phyloP scores from a whole-genome alignment of 495 filamentous ascomycete species.

The Penicilliopsis zonata region DNA sequence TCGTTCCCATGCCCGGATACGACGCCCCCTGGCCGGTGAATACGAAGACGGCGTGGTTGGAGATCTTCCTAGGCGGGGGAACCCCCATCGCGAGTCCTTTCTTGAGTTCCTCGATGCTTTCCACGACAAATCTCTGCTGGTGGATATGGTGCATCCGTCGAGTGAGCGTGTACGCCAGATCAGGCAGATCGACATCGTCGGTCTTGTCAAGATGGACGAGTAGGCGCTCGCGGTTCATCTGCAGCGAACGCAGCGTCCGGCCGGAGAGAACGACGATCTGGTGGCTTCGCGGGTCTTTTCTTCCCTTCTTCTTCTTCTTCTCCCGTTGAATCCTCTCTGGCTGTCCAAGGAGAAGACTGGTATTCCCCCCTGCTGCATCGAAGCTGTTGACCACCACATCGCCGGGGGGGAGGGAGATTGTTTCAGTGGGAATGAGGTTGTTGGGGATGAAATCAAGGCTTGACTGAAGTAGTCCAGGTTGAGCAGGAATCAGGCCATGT shows the following conservation, averaged over 20 bases:
- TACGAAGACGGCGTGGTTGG: conserved; percentile 36
- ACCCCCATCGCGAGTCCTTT: conserved; percentile 1
- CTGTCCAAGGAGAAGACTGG: conserved; percentile 14
- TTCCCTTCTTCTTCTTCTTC: conserved; percentile 30
- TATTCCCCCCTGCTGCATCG: conserved; percentile 24
- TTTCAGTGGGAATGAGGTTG: conserved; percentile 17
- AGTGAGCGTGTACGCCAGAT: conserved; percentile 61
- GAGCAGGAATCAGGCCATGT: conserved; percentile 22
- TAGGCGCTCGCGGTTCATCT: conserved; percentile 14
- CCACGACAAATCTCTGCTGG: conserved; percentile 17
- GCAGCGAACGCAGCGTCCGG: conserved; percentile 13
- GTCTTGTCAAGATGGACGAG: conserved; percentile 38
- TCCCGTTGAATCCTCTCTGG: conserved; percentile 7
- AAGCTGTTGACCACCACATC: conserved; percentile 23
- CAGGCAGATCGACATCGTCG: conserved; percentile 30
- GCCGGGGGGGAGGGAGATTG: conserved; percentile 10
- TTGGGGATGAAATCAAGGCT: conserved; percentile 48
- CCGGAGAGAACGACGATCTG: conserved; percentile 19
- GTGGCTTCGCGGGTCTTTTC: conserved; percentile 14
- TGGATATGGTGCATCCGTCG: conserved; percentile 56
- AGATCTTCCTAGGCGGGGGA: not conserved
- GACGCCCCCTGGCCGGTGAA: conserved; percentile 62
- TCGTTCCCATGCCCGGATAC: conserved; percentile 19
- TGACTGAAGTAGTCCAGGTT: conserved; percentile 31
- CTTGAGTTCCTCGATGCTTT: conserved; percentile 1